These are phyloP conservation scores for Mollisiaceae sp. DNA, from an alignment of 2,329 filamentous ascomycete species.

Conservation along the genomic window DNA sequence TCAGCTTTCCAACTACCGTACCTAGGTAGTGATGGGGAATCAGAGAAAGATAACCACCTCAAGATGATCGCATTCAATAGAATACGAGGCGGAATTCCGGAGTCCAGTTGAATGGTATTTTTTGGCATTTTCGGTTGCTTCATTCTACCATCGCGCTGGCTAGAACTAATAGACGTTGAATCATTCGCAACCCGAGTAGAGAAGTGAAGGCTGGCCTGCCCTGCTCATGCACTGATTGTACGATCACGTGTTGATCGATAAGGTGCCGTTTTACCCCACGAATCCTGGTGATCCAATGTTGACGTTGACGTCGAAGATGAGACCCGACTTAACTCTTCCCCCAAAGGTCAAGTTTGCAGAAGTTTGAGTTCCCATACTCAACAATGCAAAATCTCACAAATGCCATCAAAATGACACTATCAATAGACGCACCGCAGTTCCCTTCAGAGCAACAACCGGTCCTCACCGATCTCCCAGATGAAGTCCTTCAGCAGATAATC, in stretches of 20 bases:
- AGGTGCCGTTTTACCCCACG: neutral
- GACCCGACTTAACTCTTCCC: neutral
- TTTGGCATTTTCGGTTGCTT: too few species aligned
- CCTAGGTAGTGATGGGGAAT: too few species aligned
- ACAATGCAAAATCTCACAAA: neutral
- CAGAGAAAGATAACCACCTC: too few species aligned
- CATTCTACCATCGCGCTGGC: too few species aligned
- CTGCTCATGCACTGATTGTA: too few species aligned
- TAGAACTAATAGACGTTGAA: too few species aligned
- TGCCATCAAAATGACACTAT: neutral
- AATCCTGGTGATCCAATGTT: too few species aligned
- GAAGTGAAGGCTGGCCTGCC: too few species aligned
- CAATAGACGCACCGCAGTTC: neutral
- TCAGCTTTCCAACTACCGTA: too few species aligned
- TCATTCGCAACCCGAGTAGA: neutral
- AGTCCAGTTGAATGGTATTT: too few species aligned
- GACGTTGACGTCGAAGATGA: neutral
- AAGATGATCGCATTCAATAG: too few species aligned
- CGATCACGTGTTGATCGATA: slow-evolving; percentile 7
- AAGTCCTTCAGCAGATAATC: slow-evolving; percentile 83
- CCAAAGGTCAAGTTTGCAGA: neutral
- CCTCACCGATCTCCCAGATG: slow-evolving; percentile 63
- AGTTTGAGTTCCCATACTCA: neutral
- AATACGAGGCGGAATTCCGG: too few species aligned
- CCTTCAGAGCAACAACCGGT: slow-evolving; percentile 1